Evolutionary conservation across 805 yeast genomes (phyloP), one percentile per base, ranked within the genome.

Genomic region (Candida gorgasii): DNA sequence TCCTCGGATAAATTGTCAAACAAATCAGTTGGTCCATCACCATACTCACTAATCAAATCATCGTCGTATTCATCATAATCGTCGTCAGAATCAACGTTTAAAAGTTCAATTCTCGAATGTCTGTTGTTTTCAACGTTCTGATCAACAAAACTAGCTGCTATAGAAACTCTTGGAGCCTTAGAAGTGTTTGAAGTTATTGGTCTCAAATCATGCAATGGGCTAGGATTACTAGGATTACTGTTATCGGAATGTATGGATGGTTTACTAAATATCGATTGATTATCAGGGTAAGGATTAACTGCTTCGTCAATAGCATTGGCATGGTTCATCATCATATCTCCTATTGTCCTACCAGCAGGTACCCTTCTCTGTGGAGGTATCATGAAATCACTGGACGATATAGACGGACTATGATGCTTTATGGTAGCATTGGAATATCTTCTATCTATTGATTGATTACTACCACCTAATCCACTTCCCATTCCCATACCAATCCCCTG

Each of bases 291-390:
- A 13, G 24, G 27, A 23, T 54, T 50, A 8, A 64, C 65, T 0
- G 67, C 71, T 31, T 72, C 75, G 49, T 79, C 85, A 3, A 79
- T 75, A n/a, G 81, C 80, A 39, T 64, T 69, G 0, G 79, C 72
- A 41, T 73, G 78, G 44, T 73, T 79, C 41, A 82, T 67, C 53
- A 81, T 62, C 23, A 83, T 75, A 49, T 81, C 86, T 9, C 89
- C 89, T 31, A 83, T 70, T 0, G 86, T 83, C 26, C 80, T 69
- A 20, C 30, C 45, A 6, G 49, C 34, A 2, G 49, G 49, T 13
- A 42, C 17, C 39, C 53, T 39, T 36, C 48, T 28, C 36, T 42
- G 38, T n/a, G 51, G 33, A 38, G 30, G 42, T 14, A 35, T 36
- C 19, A 36, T 40, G 20, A 47, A 45, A 23, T 54, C 61, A 9